Conservation (phyloP, 2,329 filamentous ascomycete genomes). For the Sporothrix brasiliensis region DNA sequence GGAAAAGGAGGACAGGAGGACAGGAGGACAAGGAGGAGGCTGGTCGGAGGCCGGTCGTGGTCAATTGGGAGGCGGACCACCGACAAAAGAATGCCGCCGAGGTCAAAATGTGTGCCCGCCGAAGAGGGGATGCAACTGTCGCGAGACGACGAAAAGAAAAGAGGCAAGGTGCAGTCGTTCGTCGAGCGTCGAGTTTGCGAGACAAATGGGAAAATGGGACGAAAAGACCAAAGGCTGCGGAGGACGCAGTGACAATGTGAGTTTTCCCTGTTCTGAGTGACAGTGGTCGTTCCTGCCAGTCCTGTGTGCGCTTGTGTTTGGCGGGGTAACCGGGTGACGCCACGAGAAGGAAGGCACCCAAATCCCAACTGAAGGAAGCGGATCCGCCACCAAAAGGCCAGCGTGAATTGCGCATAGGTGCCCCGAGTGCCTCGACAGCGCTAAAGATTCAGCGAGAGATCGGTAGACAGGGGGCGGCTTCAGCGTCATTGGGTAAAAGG, state of each 20-base stretch:
- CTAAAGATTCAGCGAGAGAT: not conserved
- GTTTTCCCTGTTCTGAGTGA: slow-evolving; percentile 5
- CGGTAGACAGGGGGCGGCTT: too few relatives aligned
- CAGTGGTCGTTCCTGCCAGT: not conserved
- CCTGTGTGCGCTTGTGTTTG: slow-evolving; percentile 14
- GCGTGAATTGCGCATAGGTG: not conserved
- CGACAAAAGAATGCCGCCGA: slow-evolving; percentile 12
- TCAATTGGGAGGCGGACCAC: slow-evolving; percentile 20
- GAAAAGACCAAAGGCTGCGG: not conserved
- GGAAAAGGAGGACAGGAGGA: too few relatives aligned
- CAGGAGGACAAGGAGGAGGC: not conserved
- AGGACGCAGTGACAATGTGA: not conserved
- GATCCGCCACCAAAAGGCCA: slow-evolving; percentile 23
- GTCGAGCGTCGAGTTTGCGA: not conserved
- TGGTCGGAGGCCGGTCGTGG: not conserved
- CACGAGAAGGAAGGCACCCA: slow-evolving; percentile 16
- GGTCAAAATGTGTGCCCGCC: not conserved
- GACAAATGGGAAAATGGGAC: not conserved
- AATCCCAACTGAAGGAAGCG: not conserved
- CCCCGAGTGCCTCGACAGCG: slow-evolving; percentile 6
- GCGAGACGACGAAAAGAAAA: not conserved
- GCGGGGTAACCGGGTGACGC: slow-evolving; percentile 31
- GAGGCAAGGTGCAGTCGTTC: not conserved
- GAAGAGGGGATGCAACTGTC: not conserved
- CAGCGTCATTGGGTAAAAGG: slow-evolving; percentile 10